phyloP scores from a whole-genome alignment of 129 eudicot species.

The Flaveria linearis region DNA sequence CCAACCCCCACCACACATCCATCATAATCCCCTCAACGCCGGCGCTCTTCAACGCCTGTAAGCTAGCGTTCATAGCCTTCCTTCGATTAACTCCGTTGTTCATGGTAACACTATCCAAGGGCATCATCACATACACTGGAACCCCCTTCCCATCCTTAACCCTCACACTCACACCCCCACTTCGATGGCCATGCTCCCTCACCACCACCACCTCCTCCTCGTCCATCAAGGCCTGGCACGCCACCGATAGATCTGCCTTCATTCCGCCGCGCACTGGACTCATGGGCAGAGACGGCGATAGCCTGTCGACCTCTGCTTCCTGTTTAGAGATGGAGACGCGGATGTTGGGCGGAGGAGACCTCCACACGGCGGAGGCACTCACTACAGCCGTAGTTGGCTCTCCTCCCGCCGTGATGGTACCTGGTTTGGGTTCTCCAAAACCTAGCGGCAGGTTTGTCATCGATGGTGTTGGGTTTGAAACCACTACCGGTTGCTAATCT shows the following conservation, averaged over 20 bases:
- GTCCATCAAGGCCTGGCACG: constrained; percentile 61
- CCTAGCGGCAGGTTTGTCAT: too few species aligned
- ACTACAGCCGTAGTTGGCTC: too few species aligned
- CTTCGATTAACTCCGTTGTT: constrained; percentile 63
- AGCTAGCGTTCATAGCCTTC: constrained; percentile 93
- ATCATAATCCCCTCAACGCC: too few species aligned
- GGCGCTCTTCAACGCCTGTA: constrained; percentile 89
- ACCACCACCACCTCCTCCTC: constrained; percentile 16
- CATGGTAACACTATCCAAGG: constrained; percentile 74
- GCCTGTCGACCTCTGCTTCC: constrained; percentile 39
- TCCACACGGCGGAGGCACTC: too few species aligned
- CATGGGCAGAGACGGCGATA: constrained; percentile 81
- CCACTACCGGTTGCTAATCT: too few species aligned
- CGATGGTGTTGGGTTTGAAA: too few species aligned
- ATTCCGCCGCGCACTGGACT: constrained; percentile 62
- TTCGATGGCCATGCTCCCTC: constrained; percentile 23
- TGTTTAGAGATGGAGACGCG: constrained; percentile 33
- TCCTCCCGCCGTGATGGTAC: too few species aligned
- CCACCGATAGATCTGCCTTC: constrained; percentile 65
- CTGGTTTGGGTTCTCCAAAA: too few species aligned
- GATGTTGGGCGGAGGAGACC: too few species aligned
- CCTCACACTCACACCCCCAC: constrained; percentile 15
- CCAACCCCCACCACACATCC: too few species aligned
- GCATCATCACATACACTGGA: constrained; percentile 93
- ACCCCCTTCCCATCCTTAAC: constrained; percentile 54